These are phyloP conservation scores for Aspergillus hancockii DNA, from an alignment of 495 filamentous ascomycete genomes.

Conservation along the genomic window DNA sequence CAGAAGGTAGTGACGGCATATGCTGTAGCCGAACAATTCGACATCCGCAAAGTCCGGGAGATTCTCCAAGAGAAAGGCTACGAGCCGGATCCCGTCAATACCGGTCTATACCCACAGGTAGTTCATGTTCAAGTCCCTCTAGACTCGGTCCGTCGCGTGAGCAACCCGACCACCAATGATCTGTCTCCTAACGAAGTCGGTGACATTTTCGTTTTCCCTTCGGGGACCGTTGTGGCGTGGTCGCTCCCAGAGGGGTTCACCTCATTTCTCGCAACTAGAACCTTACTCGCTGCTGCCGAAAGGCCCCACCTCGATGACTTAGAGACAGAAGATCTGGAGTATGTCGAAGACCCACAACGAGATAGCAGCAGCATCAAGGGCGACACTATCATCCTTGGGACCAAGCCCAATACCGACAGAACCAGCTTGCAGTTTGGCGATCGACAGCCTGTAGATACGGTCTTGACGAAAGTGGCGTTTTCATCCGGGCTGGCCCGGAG, in stretches of 20 bases:
- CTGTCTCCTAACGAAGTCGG: conserved; percentile 67
- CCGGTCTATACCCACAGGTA: conserved; percentile 65
- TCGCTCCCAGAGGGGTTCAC: conserved; percentile 71
- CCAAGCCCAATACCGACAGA: conserved; percentile 45
- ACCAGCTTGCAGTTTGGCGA: conserved; percentile 14
- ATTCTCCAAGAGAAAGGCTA: conserved; percentile 73
- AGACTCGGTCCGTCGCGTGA: conserved; percentile 48
- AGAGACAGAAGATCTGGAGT: conserved; percentile 92
- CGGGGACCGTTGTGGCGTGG: conserved; percentile 94
- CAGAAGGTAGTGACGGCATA: conserved; percentile 72
- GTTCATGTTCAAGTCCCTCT: conserved; percentile 63
- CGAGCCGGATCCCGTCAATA: conserved; percentile 60
- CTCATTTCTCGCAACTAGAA: conserved; percentile 68
- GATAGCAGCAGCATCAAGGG: conserved; percentile 81
- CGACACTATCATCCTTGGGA: conserved; percentile 88
- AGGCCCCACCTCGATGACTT: conserved; percentile 65
- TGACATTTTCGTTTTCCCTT: conserved; percentile 96
- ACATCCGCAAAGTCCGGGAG: conserved; percentile 69
- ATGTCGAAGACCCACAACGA: conserved; percentile 69
- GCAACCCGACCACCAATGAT: conserved; percentile 56
- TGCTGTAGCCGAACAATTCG: conserved; percentile 83
- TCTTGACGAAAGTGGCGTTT: conserved; percentile 92
- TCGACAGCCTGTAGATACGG: conserved; percentile 64
- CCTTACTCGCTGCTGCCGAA: conserved; percentile 72
- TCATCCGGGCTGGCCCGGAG: conserved; percentile 91